A percentile compares a stretch with the other conserved stretches of the same genome.
Conservation (phyloP, 495 filamentous ascomycete species). For the Penicillium lagena region DNA sequence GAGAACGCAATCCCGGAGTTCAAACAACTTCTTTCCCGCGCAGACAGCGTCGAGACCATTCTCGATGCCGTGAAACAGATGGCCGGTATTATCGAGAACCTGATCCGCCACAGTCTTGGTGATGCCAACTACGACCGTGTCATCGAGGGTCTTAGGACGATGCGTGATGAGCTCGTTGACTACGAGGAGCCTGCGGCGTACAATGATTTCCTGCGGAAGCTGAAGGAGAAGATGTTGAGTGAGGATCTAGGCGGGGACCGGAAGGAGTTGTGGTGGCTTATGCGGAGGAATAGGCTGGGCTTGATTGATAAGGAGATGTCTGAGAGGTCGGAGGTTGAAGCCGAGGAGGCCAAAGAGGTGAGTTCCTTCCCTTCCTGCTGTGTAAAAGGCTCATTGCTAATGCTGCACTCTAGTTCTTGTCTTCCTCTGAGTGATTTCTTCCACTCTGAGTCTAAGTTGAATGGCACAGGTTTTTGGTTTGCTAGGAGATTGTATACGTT, state of each 20-base stretch:
- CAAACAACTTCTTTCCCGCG: conserved; percentile 66
- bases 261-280: conserved; percentile 73
- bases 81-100: conserved; percentile 57
- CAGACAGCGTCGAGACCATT: conserved; percentile 55
- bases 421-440: no score
- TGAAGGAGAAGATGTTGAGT: conserved; percentile 66
- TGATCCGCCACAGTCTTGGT: conserved; percentile 67
- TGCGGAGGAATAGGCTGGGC: conserved; percentile 61
- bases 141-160: conserved; percentile 66
- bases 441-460: no score
- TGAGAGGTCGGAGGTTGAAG: conserved; percentile 55
- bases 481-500: no score
- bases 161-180: conserved; percentile 70
- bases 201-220: conserved; percentile 62
- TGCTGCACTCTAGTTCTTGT: conserved; percentile 12
- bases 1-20: conserved; percentile 89
- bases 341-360: conserved; percentile 62
- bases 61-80: conserved; percentile 71
- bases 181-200: conserved; percentile 72
- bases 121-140: conserved; percentile 69
- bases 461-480: no score
- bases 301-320: conserved; percentile 60
- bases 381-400: no score
- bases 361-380: conserved; percentile 1
- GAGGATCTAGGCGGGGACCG: conserved; percentile 78